These are phyloP conservation scores for Tremella yokohamensis DNA, from an alignment of 768 basidiomycete genomes.

Conservation along the genomic window DNA sequence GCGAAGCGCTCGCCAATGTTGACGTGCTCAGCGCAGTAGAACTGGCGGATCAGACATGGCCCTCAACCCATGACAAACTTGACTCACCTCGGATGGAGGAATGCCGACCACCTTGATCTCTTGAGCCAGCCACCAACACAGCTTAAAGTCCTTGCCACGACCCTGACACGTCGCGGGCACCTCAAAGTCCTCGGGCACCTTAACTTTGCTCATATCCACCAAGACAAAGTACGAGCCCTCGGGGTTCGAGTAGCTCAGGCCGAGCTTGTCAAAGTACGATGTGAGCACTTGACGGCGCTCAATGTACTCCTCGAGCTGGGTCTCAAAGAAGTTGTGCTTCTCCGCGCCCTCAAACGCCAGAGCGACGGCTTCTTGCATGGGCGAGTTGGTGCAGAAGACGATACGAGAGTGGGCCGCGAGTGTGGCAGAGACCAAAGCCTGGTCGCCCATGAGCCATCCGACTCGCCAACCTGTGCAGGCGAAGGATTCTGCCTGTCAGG, in stretches of 20 bases:
- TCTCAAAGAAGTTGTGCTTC: slow-evolving; percentile 70
- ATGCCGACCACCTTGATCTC: slow-evolving; percentile 89
- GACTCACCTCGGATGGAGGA: slow-evolving; percentile 86
- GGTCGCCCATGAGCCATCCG: slow-evolving; percentile 85
- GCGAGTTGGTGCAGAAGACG: slow-evolving; percentile 91
- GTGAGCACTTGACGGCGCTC: slow-evolving; percentile 74
- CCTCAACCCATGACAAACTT: not conserved
- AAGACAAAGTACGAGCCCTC: slow-evolving; percentile 90
- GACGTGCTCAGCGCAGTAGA: slow-evolving; percentile 85
- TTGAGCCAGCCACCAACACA: slow-evolving; percentile 91
- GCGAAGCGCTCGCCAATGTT: slow-evolving; percentile 79
- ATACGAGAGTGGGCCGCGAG: slow-evolving; percentile 89
- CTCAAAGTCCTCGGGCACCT: slow-evolving; percentile 78
- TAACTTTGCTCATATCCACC: slow-evolving; percentile 55
- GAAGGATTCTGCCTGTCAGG: slow-evolving; percentile 71
- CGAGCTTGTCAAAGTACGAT: slow-evolving; percentile 74
- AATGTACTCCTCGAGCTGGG: slow-evolving; percentile 69
- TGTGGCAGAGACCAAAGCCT: slow-evolving; percentile 75
- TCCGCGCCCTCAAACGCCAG: slow-evolving; percentile 77
- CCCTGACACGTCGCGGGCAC: slow-evolving; percentile 66
- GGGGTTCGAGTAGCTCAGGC: slow-evolving; percentile 78
- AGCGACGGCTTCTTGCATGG: slow-evolving; percentile 89
- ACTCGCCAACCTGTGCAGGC: slow-evolving; percentile 97
- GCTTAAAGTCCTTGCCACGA: slow-evolving; percentile 84
- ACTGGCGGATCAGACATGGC: slow-evolving; percentile 56